phyloP scores from a whole-genome alignment of 495 filamentous ascomycete species.

The Bacidia rubella region DNA sequence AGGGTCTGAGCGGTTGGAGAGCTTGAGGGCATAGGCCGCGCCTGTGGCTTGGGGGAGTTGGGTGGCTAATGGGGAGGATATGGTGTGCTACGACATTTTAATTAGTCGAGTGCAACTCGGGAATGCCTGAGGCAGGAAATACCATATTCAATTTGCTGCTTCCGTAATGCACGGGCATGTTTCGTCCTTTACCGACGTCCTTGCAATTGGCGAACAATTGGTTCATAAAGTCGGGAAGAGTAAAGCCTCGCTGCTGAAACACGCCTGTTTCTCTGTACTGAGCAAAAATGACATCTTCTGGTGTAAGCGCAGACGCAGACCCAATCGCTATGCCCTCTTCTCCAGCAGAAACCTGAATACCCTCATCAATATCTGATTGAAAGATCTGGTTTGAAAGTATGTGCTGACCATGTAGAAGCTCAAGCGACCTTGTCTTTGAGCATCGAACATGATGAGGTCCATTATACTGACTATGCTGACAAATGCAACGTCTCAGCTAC shows the following conservation, averaged over 20 bases:
- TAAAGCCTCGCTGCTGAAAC: constrained; percentile 81
- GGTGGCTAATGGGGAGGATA: constrained; percentile 85
- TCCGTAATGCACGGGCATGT: constrained; percentile 98
- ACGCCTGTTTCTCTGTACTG: constrained; percentile 93
- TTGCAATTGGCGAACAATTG: constrained; percentile 85
- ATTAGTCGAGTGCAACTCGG: constrained; percentile 6
- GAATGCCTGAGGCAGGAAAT: constrained; percentile 14
- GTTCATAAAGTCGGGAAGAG: constrained; percentile 78
- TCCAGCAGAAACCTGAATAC: constrained; percentile 59
- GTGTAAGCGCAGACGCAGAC: constrained; percentile 64
- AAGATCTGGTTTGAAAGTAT: background rate
- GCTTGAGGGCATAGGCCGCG: constrained; percentile 87
- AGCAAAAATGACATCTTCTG: constrained; percentile 81
- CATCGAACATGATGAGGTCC: constrained; percentile 91
- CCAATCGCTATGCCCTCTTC: constrained; percentile 92
- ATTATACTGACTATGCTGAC: constrained; percentile 58
- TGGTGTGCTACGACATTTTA: constrained; percentile 52
- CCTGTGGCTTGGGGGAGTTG: constrained; percentile 93
- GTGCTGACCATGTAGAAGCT: constrained; percentile 83
- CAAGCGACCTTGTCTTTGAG: constrained; percentile 64
- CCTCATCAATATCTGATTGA: background rate
- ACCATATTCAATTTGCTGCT: constrained; percentile 71
- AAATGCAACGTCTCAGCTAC: background rate
- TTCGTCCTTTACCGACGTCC: constrained; percentile 71
- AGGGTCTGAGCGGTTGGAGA: constrained; percentile 44